Evolutionary conservation across 2,329 filamentous ascomycete genomes (phyloP).

Genomic region (Colletotrichum endophyticum): DNA sequence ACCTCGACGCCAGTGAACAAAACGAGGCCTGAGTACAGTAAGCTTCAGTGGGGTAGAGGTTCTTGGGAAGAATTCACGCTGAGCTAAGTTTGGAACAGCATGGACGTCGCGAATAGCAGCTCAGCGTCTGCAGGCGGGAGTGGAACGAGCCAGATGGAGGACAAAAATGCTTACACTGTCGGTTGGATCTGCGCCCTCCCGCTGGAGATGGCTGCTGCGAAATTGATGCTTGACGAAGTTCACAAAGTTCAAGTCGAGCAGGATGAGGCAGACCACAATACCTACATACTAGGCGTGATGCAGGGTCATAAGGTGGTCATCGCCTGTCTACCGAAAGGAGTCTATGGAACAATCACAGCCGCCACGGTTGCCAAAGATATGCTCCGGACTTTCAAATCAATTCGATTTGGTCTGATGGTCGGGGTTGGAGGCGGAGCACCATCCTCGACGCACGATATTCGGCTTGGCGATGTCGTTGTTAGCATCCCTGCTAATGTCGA

Average conservation of each 20-base stretch:
- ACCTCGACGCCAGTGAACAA: too few relatives aligned
- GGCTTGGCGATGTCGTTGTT: conserved; percentile 31
- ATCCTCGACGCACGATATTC: conserved; percentile 19
- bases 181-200: conserved; percentile 34
- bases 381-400: not conserved
- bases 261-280: conserved; percentile 21
- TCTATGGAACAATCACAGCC: conserved; percentile 30
- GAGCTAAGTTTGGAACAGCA: too few relatives aligned
- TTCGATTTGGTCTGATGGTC: not conserved
- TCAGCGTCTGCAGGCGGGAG: rapidly evolving
- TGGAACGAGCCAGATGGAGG: rapidly evolving
- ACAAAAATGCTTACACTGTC: conserved; percentile 27
- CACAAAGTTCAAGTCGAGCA: conserved; percentile 16
- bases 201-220: conserved; percentile 15
- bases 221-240: conserved; percentile 31
- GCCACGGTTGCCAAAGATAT: conserved; percentile 32
- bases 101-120: too few relatives aligned
- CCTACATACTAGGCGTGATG: conserved; percentile 26
- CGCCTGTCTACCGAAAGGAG: conserved; percentile 27
- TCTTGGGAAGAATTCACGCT: too few relatives aligned
- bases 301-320: conserved; percentile 39
- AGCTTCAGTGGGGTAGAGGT: too few relatives aligned
- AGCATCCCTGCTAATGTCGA: conserved; percentile 21
- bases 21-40: too few relatives aligned
- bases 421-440: not conserved